Evolutionary conservation across 345 rosid species (phyloP), one percentile per base, ranked within the genome.

Genomic region (Arabidopsis suecica): DNA sequence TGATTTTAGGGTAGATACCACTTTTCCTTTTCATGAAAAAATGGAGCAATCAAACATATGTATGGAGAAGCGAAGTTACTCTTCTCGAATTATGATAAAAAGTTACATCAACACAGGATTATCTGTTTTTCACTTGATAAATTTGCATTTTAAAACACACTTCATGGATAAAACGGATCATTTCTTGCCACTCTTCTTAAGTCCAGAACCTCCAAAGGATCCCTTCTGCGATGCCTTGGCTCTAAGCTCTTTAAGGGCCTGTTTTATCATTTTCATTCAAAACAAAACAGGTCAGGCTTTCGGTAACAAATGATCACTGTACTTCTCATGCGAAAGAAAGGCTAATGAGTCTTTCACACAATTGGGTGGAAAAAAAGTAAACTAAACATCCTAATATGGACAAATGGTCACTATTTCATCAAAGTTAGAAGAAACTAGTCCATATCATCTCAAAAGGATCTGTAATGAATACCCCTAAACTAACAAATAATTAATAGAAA

Each of bases 151-250:
- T 61, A 61, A 48, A 34, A 7, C 12, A 70, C 11, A 38, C 64
- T 60, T 44, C 44, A 71, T 42, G 53, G 40, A 28, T 75, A 34
- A 61, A 51, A 32, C 65, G 5, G 47, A 45, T 76, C 61, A 77
- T 82, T 93, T 93, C 90, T 93, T 93, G 59, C 97, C 94, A 16
- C 97, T 93, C 87, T 89, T 91, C 90, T 89, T 91, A 34, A 93
- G 97, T 28, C 97, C 98, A 51, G 97, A 9, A 57, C 98, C 97
- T 80, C 98, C 97, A 30, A 91, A 64, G 11, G 87, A 1, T 5
- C 98, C 98, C 80, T 91, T 91, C 78, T 87, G 88, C 16, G 76
- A 76, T 10, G 98, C 98, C 86, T 89, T 93, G 42, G 96, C 89
- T 79, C 77, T 87, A 30, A 93, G 96, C 74, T 93, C 97, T 80